These are phyloP conservation scores for Lachnellula willkommii DNA, from an alignment of 2,329 filamentous ascomycete species.

Conservation along the genomic window DNA sequence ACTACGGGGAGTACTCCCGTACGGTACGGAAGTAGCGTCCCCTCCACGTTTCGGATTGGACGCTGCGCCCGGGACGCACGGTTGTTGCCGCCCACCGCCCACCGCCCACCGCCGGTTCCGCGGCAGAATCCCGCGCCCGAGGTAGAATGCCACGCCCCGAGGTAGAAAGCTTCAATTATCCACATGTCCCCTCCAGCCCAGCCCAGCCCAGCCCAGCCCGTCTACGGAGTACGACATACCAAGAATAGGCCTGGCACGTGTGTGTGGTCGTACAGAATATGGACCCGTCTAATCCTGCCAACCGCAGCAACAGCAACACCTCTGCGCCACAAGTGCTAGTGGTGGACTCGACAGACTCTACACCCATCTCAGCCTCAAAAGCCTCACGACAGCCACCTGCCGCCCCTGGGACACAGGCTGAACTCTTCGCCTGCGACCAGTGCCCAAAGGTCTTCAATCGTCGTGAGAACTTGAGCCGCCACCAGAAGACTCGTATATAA, in stretches of 20 bases:
- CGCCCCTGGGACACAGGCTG: background rate
- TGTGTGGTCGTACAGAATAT: background rate
- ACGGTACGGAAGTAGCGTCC: too few relatives aligned
- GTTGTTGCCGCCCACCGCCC: background rate
- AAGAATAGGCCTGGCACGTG: too few relatives aligned
- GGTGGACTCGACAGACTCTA: background rate
- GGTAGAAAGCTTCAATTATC: background rate
- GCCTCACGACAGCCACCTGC: background rate
- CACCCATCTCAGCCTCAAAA: background rate
- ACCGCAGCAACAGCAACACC: background rate
- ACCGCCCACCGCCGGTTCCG: too few relatives aligned
- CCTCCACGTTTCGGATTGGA: too few relatives aligned
- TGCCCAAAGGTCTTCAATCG: constrained; percentile 21
- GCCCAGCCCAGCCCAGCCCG: background rate
- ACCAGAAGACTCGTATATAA: constrained; percentile 22
- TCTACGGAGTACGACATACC: too few relatives aligned
- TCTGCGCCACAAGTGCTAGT: background rate
- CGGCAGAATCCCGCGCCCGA: background rate
- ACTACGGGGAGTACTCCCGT: too few relatives aligned
- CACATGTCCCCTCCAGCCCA: background rate
- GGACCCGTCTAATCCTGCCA: background rate
- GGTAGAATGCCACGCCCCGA: background rate
- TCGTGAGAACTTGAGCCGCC: constrained; percentile 25
- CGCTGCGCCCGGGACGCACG: background rate
- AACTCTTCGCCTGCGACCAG: constrained; percentile 15